These are phyloP conservation scores for Scheffersomyces parashehatae DNA, from an alignment of 1,139 yeast species.

Conservation along the genomic window DNA sequence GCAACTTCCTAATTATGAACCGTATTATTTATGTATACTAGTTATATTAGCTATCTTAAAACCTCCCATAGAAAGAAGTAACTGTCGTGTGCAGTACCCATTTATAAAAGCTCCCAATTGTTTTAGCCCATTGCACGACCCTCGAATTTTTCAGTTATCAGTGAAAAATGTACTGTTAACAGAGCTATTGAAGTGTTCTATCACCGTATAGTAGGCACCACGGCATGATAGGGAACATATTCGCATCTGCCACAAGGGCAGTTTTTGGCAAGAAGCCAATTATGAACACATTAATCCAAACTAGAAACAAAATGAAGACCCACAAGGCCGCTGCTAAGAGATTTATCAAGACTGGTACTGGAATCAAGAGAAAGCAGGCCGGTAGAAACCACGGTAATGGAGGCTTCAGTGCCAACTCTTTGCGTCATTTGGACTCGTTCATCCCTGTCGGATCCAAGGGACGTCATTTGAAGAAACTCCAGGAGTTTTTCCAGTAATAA, in stretches of 20 bases:
- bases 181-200: background rate
- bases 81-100: no score
- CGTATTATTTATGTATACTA: no score
- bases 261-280: conserved; percentile 21
- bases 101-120: no score
- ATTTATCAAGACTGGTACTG: conserved; percentile 36
- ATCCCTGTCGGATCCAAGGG: conserved; percentile 53
- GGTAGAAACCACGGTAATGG: conserved; percentile 94
- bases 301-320: conserved; percentile 58
- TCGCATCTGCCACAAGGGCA: conserved; percentile 18
- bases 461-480: conserved; percentile 56
- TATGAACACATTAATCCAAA: conserved; percentile 30
- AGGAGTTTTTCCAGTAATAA: conserved; percentile 10
- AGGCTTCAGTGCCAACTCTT: conserved; percentile 71
- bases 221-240: conserved; percentile 12
- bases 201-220: no score
- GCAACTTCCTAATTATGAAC: no score
- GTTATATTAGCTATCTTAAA: no score
- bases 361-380: conserved; percentile 64
- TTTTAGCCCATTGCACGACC: background rate
- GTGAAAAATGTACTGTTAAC: background rate
- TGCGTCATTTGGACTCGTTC: conserved; percentile 65
- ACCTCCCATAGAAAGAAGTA: no score
- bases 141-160: background rate
- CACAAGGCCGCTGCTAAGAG: conserved; percentile 68